Base-by-base conservation (phyloP, 208 protist species). In the Trypanosoma mega region DNA sequence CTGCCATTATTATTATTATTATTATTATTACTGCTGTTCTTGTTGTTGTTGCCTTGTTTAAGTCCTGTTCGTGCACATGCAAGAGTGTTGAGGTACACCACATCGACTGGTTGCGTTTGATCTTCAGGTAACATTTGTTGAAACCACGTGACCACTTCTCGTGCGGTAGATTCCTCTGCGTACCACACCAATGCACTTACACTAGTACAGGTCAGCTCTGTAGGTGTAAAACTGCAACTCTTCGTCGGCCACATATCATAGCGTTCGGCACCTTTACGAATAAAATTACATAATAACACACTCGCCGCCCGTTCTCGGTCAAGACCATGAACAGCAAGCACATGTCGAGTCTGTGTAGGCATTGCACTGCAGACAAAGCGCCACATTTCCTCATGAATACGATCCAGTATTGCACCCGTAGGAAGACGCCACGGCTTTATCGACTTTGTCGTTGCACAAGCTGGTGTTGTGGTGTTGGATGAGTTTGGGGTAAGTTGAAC, bases 111-210 rank as follows among this genome's bases (percentile, higher is more conserved):
- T 33, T 63, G 63, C 27, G 36, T 33, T 27, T 63, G 63, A 33
- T 54, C 53, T 14, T 47, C 47, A 12, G 43, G 53, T 34, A 20
- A 21, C 29, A 24, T 52, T 24, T 33, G n/a, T 44, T 62, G 44
- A 63, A 61, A 62, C 27, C 14, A 43, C 44, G 63, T 14, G 8
- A 74, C 64, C 3, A 64, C 63, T 7, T 45, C 61, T 16, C 45
- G 37, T 21, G 74, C 79, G 2, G 5, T 11, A 16, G 45, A 53
- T 44, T 72, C 71, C 21, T 57, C 50, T 6, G 50, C 23, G 44
- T 72, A 86, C 61, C 63, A 80, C 0, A 82, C 72, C 33, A 81
- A 52, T 5, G 71, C 79, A 50, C 79, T 85, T 7, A 76, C 53
- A 51, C 74, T 76, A 37, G 44, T 51, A 34, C 53, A 77, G 6